Percentiles rank a stretch among this genome's conserved stretches.
Conservation (phyloP, 2,329 filamentous ascomycete species). For the Fusarium anguioides region DNA sequence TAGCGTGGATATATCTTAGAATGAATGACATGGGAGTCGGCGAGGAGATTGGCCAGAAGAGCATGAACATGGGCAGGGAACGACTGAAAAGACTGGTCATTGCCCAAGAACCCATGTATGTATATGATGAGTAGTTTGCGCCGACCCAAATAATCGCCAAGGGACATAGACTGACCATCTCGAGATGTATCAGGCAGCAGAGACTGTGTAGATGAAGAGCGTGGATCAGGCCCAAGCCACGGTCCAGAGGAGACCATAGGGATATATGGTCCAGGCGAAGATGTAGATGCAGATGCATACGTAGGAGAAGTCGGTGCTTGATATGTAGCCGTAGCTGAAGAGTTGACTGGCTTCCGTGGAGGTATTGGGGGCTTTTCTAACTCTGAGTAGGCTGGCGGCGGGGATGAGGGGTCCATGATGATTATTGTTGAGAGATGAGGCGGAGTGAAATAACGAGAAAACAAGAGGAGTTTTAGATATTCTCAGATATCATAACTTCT, state of each 20-base stretch:
- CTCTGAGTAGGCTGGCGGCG: conserved; percentile 33
- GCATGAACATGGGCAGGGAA: conserved; percentile 91
- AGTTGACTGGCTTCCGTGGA: conserved; percentile 26
- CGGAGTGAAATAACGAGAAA: not conserved
- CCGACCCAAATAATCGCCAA: conserved; percentile 43
- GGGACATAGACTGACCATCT: conserved; percentile 2
- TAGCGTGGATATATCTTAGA: conserved; percentile 88
- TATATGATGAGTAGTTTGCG: conserved; percentile 80
- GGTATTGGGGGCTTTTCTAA: conserved; percentile 26
- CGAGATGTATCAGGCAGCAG: conserved; percentile 46
- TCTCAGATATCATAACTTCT: not conserved
- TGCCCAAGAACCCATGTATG: conserved; percentile 91
- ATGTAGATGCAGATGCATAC: not conserved
- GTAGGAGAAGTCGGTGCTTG: conserved; percentile 9
- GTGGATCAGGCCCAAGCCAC: conserved; percentile 54
- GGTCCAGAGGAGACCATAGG: conserved; percentile 8
- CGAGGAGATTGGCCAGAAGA: conserved; percentile 72
- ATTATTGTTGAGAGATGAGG: not conserved
- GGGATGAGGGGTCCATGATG: conserved; percentile 20
- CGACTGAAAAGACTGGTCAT: conserved; percentile 85
- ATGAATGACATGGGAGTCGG: conserved; percentile 81
- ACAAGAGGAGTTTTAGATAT: not conserved
- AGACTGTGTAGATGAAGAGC: conserved; percentile 62
- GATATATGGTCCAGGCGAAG: conserved; percentile 10
- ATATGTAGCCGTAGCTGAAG: conserved; percentile 11